Evolutionary conservation across 106 monocot species (phyloP).

Genomic region (Dendrobium officinale): DNA sequence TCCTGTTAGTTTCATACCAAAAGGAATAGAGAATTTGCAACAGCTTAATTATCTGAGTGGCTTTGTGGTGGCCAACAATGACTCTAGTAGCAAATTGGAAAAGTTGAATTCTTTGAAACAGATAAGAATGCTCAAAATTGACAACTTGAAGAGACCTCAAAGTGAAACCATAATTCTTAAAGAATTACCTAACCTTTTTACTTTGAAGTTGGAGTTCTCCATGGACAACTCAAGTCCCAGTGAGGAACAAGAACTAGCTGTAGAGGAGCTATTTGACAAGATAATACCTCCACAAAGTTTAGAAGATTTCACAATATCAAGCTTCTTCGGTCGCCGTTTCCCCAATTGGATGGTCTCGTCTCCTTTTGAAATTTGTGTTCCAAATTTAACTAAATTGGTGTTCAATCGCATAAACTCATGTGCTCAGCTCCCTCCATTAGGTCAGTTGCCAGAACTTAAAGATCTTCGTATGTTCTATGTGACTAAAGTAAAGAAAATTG

Average conservation of each 20-base stretch:
- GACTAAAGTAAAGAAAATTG: not conserved
- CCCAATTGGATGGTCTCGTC: conserved; percentile 6
- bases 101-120: not conserved
- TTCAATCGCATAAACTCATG: no score
- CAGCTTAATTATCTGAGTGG: conserved; percentile 23
- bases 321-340: not conserved
- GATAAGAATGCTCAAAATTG: conserved; percentile 7
- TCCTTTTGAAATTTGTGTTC: no score
- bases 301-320: not conserved
- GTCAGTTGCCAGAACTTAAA: not conserved
- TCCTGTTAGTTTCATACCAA: not conserved
- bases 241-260: not conserved
- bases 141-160: conserved; percentile 19
- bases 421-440: not conserved
- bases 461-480: not conserved
- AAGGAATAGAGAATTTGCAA: conserved; percentile 12
- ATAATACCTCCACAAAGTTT: not conserved
- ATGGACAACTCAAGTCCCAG: no score
- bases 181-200: not conserved
- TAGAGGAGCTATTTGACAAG: not conserved
- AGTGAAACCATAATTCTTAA: not conserved
- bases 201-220: not conserved
- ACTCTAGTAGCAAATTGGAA: conserved; percentile 13
- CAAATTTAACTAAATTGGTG: no score
- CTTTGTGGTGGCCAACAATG: conserved; percentile 11